Conservation (phyloP, 768 basidiomycete species). For the Hypsizygus marmoreus region DNA sequence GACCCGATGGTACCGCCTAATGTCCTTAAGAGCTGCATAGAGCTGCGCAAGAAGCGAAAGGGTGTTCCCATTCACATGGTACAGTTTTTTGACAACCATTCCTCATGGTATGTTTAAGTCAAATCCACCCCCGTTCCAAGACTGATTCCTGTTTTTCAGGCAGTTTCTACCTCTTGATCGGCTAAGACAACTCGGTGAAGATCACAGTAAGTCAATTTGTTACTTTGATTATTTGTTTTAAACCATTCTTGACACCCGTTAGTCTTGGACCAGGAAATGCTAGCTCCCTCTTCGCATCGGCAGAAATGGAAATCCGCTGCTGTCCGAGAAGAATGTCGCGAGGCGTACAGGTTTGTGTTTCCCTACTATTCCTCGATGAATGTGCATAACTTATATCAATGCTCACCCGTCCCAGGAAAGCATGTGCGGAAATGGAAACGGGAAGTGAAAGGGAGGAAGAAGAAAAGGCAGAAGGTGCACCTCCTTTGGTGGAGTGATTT, state of each 20-base stretch:
- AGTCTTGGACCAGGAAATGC: slow-evolving; percentile 69
- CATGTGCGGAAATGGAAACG: slow-evolving; percentile 50
- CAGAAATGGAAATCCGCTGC: slow-evolving; percentile 63
- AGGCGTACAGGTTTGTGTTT: slow-evolving; percentile 60
- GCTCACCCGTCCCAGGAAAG: slow-evolving; percentile 31
- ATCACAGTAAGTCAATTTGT: slow-evolving; percentile 51
- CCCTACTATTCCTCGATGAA: background rate
- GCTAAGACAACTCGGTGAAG: slow-evolving; percentile 70
- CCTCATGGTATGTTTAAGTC: slow-evolving; percentile 54
- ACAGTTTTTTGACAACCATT: slow-evolving; percentile 74
- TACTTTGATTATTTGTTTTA: background rate
- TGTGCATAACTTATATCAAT: background rate
- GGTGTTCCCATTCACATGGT: slow-evolving; percentile 62
- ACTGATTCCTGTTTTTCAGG: slow-evolving; percentile 39
- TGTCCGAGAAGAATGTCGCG: slow-evolving; percentile 56
- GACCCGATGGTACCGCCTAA: slow-evolving; percentile 56
- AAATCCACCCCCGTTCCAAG: background rate
- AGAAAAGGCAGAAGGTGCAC: background rate
- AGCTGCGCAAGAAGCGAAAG: slow-evolving; percentile 36
- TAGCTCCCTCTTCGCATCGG: slow-evolving; percentile 48
- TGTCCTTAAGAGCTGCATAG: slow-evolving; percentile 29
- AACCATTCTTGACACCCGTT: slow-evolving; percentile 3
- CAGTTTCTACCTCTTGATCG: slow-evolving; percentile 58
- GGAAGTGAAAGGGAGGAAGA: slow-evolving; percentile 11
- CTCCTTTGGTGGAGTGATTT: no score